A percentile compares a stretch with the other conserved stretches of the same genome.
phyloP scores from a whole-genome alignment of 306 rosid species.

The Dryas drummondii region DNA sequence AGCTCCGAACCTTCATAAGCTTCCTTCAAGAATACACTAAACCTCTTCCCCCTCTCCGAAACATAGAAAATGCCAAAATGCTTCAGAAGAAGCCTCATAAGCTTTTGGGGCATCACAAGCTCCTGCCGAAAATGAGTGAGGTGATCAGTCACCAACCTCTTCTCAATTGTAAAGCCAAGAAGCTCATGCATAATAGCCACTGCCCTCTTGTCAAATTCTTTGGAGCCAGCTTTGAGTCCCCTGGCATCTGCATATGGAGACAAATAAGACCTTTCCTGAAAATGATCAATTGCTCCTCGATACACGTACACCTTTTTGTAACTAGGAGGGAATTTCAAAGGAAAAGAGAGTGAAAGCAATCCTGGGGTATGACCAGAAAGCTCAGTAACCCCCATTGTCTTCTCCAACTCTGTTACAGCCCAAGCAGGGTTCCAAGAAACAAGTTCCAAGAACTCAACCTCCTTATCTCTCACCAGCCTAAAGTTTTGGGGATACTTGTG shows the following conservation, averaged over 20 bases:
- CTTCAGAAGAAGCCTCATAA: constrained; percentile 86
- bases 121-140: constrained; percentile 85
- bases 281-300: constrained; percentile 61
- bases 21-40: constrained; percentile 71
- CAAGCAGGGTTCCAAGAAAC: constrained; percentile 71
- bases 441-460: constrained; percentile 70
- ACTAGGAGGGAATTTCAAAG: constrained; percentile 69
- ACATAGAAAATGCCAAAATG: constrained; percentile 85
- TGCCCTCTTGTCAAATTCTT: constrained; percentile 86
- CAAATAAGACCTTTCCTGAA: constrained; percentile 69
- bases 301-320: constrained; percentile 53
- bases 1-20: constrained; percentile 74
- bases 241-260: constrained; percentile 87
- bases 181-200: constrained; percentile 87
- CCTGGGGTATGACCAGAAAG: constrained; percentile 38
- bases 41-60: constrained; percentile 93
- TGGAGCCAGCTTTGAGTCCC: constrained; percentile 61
- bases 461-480: constrained; percentile 43
- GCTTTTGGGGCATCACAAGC: constrained; percentile 86
- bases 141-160: constrained; percentile 87
- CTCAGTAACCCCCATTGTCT: constrained; percentile 33
- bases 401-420: constrained; percentile 87
- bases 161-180: constrained; percentile 76
- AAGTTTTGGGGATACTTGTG: constrained; percentile 60
- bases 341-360: constrained; percentile 47